Conservation (phyloP, 148 eudicot genomes). For the Cornus suecica region DNA sequence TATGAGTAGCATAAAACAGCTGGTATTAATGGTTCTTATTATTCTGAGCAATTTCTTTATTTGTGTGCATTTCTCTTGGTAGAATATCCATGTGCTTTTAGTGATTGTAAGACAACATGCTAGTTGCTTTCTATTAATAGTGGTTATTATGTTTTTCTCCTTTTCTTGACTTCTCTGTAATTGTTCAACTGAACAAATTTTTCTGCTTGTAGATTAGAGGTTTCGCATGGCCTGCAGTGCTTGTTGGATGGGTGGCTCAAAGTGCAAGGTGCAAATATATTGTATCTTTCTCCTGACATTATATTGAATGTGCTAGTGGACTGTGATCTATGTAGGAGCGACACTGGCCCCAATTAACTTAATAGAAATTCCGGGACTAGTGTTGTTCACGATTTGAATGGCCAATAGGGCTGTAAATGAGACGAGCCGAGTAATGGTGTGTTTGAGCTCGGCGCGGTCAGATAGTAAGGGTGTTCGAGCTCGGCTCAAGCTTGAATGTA, state of each 20-base stretch:
- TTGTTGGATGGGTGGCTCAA: slow-evolving; percentile 97
- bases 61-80: not conserved
- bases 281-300: not conserved
- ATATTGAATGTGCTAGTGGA: not conserved
- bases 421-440: too few relatives aligned
- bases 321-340: not conserved
- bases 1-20: too few relatives aligned
- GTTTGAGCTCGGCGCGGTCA: too few relatives aligned
- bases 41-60: not conserved
- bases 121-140: not conserved
- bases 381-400: too few relatives aligned
- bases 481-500: too few relatives aligned
- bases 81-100: not conserved
- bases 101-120: not conserved
- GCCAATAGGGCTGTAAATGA: too few relatives aligned
- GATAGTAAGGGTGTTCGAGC: too few relatives aligned
- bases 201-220: slow-evolving; percentile 67
- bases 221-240: slow-evolving; percentile 98
- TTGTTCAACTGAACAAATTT: slow-evolving; percentile 10
- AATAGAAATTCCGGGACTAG: too few relatives aligned
- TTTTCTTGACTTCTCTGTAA: not conserved
- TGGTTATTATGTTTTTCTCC: not conserved
- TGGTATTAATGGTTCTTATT: not conserved
- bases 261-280: slow-evolving; percentile 74
- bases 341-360: not conserved